Conservation (phyloP, 805 yeast species). For the Saturnispora kantuleensis region DNA sequence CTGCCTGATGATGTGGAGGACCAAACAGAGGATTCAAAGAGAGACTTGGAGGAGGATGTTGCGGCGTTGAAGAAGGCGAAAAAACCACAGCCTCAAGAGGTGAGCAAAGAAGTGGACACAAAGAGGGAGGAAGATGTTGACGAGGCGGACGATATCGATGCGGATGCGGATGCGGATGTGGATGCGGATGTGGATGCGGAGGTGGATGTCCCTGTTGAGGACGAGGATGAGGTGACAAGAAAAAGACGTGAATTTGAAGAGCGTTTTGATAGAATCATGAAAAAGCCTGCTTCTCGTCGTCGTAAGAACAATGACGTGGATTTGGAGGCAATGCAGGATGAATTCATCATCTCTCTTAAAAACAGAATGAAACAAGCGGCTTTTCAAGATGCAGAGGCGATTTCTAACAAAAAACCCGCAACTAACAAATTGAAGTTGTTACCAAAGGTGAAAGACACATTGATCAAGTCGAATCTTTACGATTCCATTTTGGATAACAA, state of each 20-base stretch:
- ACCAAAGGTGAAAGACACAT: conserved; percentile 64
- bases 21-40: conserved; percentile 13
- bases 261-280: conserved; percentile 66
- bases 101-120: not conserved
- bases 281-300: conserved; percentile 48
- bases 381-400: conserved; percentile 51
- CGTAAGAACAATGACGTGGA: conserved; percentile 77
- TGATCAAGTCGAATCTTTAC: conserved; percentile 76
- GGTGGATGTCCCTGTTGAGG: conserved; percentile 12
- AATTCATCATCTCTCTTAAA: conserved; percentile 68
- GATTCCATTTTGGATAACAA: conserved; percentile 93
- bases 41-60: conserved; percentile 15
- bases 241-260: conserved; percentile 75
- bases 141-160: not conserved
- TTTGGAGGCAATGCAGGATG: conserved; percentile 91
- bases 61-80: conserved; percentile 14
- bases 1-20: conserved; percentile 2
- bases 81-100: not conserved
- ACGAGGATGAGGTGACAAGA: conserved; percentile 29
- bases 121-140: conserved; percentile 1
- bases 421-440: conserved; percentile 69
- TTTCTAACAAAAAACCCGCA: conserved; percentile 57
- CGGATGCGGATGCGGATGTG: conserved; percentile 3
- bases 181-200: conserved; percentile 2
- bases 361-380: conserved; percentile 88